These are phyloP conservation scores for Cyathus striatus DNA, from an alignment of 768 basidiomycete genomes.

Conservation along the genomic window DNA sequence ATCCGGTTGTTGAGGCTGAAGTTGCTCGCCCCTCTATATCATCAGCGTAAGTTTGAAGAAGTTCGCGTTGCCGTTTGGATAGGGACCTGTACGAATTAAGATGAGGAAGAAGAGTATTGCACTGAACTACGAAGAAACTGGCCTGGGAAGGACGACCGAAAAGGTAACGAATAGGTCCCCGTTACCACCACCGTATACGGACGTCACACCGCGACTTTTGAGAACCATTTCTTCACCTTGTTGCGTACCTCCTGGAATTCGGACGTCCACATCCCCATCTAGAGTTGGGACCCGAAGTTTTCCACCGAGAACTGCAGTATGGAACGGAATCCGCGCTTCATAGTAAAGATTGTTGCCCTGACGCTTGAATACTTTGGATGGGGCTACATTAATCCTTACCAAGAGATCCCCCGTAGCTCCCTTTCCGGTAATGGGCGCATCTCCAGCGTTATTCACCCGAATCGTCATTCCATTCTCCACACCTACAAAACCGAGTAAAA, in stretches of 20 bases:
- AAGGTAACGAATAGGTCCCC: constrained; percentile 92
- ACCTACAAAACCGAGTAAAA: constrained; percentile 37
- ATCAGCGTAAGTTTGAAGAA: constrained; percentile 86
- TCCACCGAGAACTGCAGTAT: constrained; percentile 90
- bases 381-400: constrained; percentile 77
- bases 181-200: constrained; percentile 51
- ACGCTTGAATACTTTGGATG: constrained; percentile 81
- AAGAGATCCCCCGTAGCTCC: constrained; percentile 77
- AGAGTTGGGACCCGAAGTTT: constrained; percentile 89
- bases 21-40: constrained; percentile 74
- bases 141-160: constrained; percentile 87
- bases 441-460: constrained; percentile 74
- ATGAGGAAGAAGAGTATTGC: neutral
- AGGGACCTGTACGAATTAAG: constrained; percentile 53
- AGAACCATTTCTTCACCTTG: constrained; percentile 97
- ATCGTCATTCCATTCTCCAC: constrained; percentile 95
- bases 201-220: constrained; percentile 76
- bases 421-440: constrained; percentile 75
- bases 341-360: constrained; percentile 93
- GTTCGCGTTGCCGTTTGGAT: constrained; percentile 76
- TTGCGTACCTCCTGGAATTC: constrained; percentile 89
- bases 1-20: constrained; percentile 5
- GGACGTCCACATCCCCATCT: constrained; percentile 93
- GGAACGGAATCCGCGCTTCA: constrained; percentile 84
- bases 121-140: constrained; percentile 21